These are phyloP conservation scores for Schwanniomyces vanrijiae DNA, from an alignment of 805 yeast species.

Conservation along the genomic window DNA sequence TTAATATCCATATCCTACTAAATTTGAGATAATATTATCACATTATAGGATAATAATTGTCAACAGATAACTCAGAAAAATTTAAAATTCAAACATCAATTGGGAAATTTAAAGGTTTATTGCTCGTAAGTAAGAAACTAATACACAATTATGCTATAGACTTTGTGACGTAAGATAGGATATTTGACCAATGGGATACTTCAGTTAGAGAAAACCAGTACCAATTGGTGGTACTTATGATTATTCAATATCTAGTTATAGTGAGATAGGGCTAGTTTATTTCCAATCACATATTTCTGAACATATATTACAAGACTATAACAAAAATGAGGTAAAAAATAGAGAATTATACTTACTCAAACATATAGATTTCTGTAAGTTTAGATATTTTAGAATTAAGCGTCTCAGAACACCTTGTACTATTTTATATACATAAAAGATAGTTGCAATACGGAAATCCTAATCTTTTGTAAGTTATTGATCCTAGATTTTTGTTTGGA, in stretches of 20 bases:
- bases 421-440: constrained; percentile 5
- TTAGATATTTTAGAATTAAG: not conserved
- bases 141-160: constrained; percentile 1
- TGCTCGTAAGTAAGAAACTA: not conserved
- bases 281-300: constrained; percentile 1
- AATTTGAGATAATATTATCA: no score
- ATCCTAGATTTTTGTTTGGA: constrained; percentile 3
- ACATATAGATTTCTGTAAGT: constrained; percentile 3
- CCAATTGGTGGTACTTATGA: not conserved
- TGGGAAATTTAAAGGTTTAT: constrained; percentile 4
- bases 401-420: not conserved
- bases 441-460: constrained; percentile 5
- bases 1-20: no score
- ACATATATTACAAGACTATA: not conserved
- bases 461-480: not conserved
- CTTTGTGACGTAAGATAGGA: constrained; percentile 4
- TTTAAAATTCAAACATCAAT: not conserved
- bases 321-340: not conserved
- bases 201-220: constrained; percentile 1
- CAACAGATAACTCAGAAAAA: not conserved
- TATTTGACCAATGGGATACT: not conserved
- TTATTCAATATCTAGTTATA: constrained; percentile 1
- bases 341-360: constrained; percentile 3
- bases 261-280: not conserved
- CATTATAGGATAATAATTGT: constrained; percentile 1